phyloP scores from a whole-genome alignment of 495 filamentous ascomycete genomes.

The Rusavskia elegans region DNA sequence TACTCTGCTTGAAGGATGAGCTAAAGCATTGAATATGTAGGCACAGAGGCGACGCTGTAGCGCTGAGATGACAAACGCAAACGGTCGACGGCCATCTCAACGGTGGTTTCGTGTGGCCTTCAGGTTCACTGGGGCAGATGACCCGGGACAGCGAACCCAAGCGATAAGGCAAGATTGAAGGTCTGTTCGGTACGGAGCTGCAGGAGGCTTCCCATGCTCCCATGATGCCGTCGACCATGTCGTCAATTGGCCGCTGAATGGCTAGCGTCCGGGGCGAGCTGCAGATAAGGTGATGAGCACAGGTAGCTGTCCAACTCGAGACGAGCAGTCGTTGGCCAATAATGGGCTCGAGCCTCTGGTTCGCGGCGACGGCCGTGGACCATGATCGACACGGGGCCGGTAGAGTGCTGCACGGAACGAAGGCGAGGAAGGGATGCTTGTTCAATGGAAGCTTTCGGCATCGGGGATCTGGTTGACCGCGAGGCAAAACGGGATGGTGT shows the following conservation, averaged over 20 bases:
- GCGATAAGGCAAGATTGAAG: not conserved
- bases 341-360: not conserved
- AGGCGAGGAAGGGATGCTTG: not conserved
- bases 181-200: not conserved
- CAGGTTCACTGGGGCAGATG: not conserved
- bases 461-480: not conserved
- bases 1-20: not conserved
- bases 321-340: not conserved
- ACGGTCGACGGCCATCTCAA: not conserved
- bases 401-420: not conserved
- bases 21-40: not conserved
- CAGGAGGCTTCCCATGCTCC: not conserved
- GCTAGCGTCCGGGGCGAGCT: not conserved
- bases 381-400: not conserved
- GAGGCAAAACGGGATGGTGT: not conserved
- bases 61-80: not conserved
- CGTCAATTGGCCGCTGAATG: constrained; percentile 1
- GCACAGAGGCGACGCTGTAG: not conserved
- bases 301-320: not conserved
- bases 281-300: constrained; percentile 10
- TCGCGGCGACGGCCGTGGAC: not conserved
- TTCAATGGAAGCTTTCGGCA: not conserved
- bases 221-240: not conserved
- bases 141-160: not conserved
- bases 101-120: not conserved